A percentile compares a stretch with the other conserved stretches of the same genome.
Evolutionary conservation across 441 rosid genomes (phyloP).

Genomic region (Jatropha multifida): DNA sequence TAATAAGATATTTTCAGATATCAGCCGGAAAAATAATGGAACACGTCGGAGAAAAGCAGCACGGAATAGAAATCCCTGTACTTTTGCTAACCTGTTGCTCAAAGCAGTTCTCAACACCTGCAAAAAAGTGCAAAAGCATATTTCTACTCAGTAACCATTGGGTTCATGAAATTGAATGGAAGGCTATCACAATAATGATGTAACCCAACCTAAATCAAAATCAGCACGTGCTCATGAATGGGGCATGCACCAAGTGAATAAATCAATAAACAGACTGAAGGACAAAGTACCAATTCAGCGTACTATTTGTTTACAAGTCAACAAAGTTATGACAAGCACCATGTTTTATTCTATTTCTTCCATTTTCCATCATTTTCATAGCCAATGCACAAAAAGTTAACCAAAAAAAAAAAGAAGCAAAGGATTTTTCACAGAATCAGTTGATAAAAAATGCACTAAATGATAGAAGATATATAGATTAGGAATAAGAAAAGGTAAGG

Average conservation of each 20-base stretch:
- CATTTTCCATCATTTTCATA: background rate
- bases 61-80: conserved; percentile 95
- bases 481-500: background rate
- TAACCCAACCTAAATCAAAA: background rate
- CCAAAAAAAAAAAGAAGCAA: background rate
- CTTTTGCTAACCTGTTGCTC: conserved; percentile 98
- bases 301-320: background rate
- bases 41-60: conserved; percentile 96
- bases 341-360: background rate
- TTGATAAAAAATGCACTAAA: background rate
- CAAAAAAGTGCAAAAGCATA: conserved; percentile 21
- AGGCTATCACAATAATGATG: background rate
- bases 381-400: background rate
- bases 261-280: background rate
- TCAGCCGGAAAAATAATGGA: conserved; percentile 80
- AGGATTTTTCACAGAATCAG: background rate
- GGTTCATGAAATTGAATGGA: background rate
- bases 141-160: background rate
- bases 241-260: background rate
- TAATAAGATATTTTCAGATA: conserved; percentile 87
- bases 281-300: background rate
- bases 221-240: background rate
- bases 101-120: conserved; percentile 91
- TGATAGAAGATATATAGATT: background rate
- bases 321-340: background rate